phyloP scores from a whole-genome alignment of 257 asterid genomes.

The Ballota nigra region DNA sequence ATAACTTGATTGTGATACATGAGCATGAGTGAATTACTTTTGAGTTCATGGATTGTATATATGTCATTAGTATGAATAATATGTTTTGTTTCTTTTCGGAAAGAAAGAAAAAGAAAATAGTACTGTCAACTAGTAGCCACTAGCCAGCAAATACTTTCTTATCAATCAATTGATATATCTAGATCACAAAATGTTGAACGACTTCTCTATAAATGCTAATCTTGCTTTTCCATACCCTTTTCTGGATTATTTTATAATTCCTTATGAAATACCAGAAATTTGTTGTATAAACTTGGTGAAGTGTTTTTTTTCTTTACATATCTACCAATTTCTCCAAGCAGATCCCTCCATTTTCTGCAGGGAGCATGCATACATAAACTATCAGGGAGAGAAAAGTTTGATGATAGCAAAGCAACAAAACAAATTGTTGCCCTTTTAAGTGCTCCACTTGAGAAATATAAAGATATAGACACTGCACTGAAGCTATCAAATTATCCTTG shows the following conservation, averaged over 20 bases:
- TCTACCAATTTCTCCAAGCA: slow-evolving; percentile 9
- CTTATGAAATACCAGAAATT: background rate
- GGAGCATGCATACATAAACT: slow-evolving; percentile 87
- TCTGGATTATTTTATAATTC: background rate
- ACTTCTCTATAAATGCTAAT: background rate
- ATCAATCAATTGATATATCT: background rate
- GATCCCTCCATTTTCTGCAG: slow-evolving; percentile 41
- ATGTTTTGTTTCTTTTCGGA: background rate
- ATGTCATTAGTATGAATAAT: too few relatives aligned
- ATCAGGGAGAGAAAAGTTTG: slow-evolving; percentile 81
- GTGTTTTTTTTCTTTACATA: background rate
- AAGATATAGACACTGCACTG: slow-evolving; percentile 90
- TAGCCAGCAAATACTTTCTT: background rate
- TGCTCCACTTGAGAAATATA: slow-evolving; percentile 95
- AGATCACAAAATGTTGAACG: background rate
- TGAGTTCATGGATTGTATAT: background rate
- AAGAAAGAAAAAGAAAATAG: background rate
- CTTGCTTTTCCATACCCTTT: background rate
- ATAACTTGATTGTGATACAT: background rate
- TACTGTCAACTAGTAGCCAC: slow-evolving; percentile 1
- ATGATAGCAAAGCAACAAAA: slow-evolving; percentile 82
- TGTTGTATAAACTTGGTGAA: background rate
- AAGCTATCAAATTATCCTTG: slow-evolving; percentile 89
- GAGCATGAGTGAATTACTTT: background rate
- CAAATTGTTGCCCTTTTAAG: slow-evolving; percentile 91